A percentile compares a stretch with the other conserved stretches of the same genome.
Conservation (phyloP, 2,329 filamentous ascomycete species). For the Epichloe glyceriae region DNA sequence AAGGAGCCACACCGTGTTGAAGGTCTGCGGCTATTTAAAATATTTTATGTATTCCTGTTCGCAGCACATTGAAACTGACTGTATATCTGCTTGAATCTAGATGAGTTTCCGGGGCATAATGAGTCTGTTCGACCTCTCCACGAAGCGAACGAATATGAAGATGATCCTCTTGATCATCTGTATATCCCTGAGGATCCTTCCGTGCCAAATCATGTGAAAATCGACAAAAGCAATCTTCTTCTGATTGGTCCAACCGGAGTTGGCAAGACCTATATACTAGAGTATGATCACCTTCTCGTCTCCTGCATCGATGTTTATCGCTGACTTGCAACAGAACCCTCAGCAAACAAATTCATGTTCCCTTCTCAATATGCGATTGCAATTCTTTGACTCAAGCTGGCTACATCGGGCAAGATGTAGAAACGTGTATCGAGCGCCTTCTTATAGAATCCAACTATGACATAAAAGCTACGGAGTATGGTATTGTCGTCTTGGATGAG, state of each 20-base stretch:
- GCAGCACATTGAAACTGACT: conserved; percentile 11
- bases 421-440: conserved; percentile 82
- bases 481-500: conserved; percentile 92
- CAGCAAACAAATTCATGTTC: conserved; percentile 84
- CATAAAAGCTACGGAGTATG: conserved; percentile 69
- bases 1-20: conserved; percentile 62
- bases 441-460: conserved; percentile 86
- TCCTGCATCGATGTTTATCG: neutral
- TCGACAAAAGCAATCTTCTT: conserved; percentile 93
- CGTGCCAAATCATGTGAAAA: conserved; percentile 44
- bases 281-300: conserved; percentile 29
- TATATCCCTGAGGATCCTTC: conserved; percentile 35
- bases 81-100: conserved; percentile 27
- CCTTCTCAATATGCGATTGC: conserved; percentile 91
- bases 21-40: conserved; percentile 37
- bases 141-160: conserved; percentile 19
- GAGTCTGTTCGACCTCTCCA: conserved; percentile 32
- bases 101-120: conserved; percentile 41
- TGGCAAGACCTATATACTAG: conserved; percentile 88
- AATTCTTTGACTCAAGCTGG: conserved; percentile 93
- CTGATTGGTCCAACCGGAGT: conserved; percentile 87
- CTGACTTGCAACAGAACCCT: conserved; percentile 52
- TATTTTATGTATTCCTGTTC: neutral
- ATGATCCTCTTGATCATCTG: conserved; percentile 27
- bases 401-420: conserved; percentile 97